phyloP scores from a whole-genome alignment of 805 yeast genomes.

The Cyberlindnera mrakii region DNA sequence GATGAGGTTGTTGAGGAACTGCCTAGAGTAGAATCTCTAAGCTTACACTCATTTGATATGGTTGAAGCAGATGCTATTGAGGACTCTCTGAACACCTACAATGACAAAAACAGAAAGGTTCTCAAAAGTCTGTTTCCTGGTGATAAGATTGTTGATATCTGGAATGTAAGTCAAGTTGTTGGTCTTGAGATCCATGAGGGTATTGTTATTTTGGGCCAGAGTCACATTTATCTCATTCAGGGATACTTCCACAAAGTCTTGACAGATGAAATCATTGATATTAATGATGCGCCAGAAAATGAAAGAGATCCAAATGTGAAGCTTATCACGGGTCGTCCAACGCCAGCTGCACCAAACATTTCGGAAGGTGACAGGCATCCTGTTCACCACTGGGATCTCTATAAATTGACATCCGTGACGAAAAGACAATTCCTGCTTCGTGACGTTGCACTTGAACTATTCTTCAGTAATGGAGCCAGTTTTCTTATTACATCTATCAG shows the following conservation, averaged over 20 bases:
- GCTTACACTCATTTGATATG: slow-evolving; percentile 36
- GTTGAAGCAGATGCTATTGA: slow-evolving; percentile 35
- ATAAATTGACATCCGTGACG: slow-evolving; percentile 55
- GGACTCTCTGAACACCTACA: slow-evolving; percentile 30
- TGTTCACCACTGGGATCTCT: slow-evolving; percentile 55
- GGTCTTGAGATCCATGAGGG: slow-evolving; percentile 79
- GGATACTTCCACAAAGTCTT: slow-evolving; percentile 53
- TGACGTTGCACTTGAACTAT: slow-evolving; percentile 76
- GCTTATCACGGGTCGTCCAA: slow-evolving; percentile 48
- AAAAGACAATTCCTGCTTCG: slow-evolving; percentile 72
- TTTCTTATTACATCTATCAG: slow-evolving; percentile 60
- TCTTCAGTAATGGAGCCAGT: slow-evolving; percentile 69
- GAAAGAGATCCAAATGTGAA: slow-evolving; percentile 66
- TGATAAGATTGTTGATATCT: slow-evolving; percentile 63
- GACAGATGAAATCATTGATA: slow-evolving; percentile 54
- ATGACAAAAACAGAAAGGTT: slow-evolving; percentile 71
- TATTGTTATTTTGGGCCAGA: slow-evolving; percentile 60
- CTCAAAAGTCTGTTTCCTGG: slow-evolving; percentile 61
- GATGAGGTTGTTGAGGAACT: slow-evolving; percentile 6
- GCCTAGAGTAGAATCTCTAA: slow-evolving; percentile 17
- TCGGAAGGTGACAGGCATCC: slow-evolving; percentile 33
- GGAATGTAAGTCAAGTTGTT: slow-evolving; percentile 70
- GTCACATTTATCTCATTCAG: slow-evolving; percentile 61
- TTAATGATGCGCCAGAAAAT: slow-evolving; percentile 55
- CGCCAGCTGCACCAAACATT: slow-evolving; percentile 6